These are phyloP conservation scores for Aquilaria sinensis DNA, from an alignment of 345 rosid species.

Conservation along the genomic window DNA sequence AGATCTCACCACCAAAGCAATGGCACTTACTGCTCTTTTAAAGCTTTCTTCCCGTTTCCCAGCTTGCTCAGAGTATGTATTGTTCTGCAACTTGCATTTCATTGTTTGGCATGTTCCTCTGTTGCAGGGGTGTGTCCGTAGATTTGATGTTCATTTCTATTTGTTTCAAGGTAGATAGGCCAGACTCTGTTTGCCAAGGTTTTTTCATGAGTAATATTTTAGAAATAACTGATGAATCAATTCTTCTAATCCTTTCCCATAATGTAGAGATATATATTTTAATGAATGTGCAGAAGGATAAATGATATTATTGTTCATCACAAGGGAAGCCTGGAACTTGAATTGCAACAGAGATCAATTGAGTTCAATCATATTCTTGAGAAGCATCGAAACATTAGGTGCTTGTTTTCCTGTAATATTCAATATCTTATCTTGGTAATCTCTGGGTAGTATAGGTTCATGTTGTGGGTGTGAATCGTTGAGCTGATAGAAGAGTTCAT, in stretches of 20 bases:
- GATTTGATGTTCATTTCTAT: not conserved
- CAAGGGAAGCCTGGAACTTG: conserved; percentile 91
- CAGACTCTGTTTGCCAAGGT: too few relatives aligned
- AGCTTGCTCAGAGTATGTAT: conserved; percentile 78
- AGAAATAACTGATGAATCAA: not conserved
- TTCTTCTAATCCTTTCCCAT: conserved; percentile 10
- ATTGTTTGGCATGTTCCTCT: not conserved
- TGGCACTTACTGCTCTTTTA: conserved; percentile 85
- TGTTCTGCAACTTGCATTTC: conserved; percentile 8
- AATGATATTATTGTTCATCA: conserved; percentile 58
- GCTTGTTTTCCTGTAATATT: conserved; percentile 9
- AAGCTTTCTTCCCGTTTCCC: conserved; percentile 98
- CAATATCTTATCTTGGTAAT: conserved; percentile 6
- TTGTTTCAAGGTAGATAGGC: not conserved
- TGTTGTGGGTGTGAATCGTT: conserved; percentile 7
- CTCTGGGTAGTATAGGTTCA: conserved; percentile 8
- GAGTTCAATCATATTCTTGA: conserved; percentile 84
- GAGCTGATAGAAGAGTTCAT: conserved; percentile 27
- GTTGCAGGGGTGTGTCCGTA: not conserved
- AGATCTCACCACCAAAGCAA: conserved; percentile 80
- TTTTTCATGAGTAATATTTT: too few relatives aligned
- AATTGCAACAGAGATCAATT: conserved; percentile 97
- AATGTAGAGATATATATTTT: conserved; percentile 6
- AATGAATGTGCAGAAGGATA: conserved; percentile 60
- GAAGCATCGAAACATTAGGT: conserved; percentile 89